Evolutionary conservation across 139 green algal species (phyloP).

Genomic region (Chlamydomonas eustigma): DNA sequence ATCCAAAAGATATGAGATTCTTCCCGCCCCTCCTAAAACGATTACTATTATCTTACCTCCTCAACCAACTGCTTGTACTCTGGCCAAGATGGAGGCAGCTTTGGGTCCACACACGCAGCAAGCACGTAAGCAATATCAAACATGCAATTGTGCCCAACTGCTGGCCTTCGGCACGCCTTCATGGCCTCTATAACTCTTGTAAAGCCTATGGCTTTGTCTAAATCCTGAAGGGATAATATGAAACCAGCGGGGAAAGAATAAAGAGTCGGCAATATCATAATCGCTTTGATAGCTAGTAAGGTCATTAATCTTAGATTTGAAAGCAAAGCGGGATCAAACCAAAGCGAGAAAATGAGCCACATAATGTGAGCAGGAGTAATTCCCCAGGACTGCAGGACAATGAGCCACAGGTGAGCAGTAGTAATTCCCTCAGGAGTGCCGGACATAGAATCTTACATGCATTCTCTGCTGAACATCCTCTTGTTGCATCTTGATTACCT

Average conservation of each 20-base stretch:
- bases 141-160: slow-evolving; percentile 60
- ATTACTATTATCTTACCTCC: neutral
- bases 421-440: no score
- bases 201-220: slow-evolving; percentile 32
- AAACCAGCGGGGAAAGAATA: neutral
- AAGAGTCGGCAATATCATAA: no score
- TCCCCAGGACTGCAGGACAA: no score
- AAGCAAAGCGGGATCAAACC: no score
- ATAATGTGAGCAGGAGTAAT: no score
- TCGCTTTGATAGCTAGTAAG: no score
- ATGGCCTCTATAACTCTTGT: slow-evolving; percentile 53
- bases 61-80: slow-evolving; percentile 42
- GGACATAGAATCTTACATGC: no score
- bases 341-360: no score
- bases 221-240: neutral
- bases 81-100: slow-evolving; percentile 27
- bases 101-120: slow-evolving; percentile 1
- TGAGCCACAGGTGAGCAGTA: no score
- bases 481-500: slow-evolving; percentile 7
- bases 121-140: slow-evolving; percentile 20
- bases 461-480: neutral
- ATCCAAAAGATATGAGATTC: no score
- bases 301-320: no score
- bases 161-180: slow-evolving; percentile 33
- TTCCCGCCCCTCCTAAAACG: neutral